Evolutionary conservation across 2,329 filamentous ascomycete species (phyloP).

Genomic region (Cordyceps pruinosa): DNA sequence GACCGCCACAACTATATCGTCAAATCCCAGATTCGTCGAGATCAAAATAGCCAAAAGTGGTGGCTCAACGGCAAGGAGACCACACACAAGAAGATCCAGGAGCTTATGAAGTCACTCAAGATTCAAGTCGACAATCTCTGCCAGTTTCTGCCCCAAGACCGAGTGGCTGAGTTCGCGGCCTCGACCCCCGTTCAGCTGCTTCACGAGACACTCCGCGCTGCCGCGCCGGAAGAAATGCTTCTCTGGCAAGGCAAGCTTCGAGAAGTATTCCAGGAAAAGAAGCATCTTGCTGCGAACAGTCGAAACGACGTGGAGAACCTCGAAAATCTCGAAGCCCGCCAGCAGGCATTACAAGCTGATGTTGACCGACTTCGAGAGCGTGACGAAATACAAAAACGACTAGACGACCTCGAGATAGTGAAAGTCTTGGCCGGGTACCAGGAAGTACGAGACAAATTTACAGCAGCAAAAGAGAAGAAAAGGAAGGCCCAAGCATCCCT

Average conservation of each 20-base stretch:
- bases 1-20: conserved; percentile 65
- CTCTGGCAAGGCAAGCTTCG: conserved; percentile 72
- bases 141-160: conserved; percentile 93
- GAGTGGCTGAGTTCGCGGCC: conserved; percentile 87
- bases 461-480: conserved; percentile 47
- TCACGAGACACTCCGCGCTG: conserved; percentile 79
- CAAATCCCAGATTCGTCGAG: conserved; percentile 67
- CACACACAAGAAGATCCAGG: conserved; percentile 57
- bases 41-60: conserved; percentile 77
- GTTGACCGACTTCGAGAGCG: conserved; percentile 78
- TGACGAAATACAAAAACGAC: conserved; percentile 56
- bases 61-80: conserved; percentile 62
- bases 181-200: conserved; percentile 76
- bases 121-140: conserved; percentile 98
- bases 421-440: conserved; percentile 61
- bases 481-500: conserved; percentile 51
- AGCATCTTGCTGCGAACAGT: conserved; percentile 51
- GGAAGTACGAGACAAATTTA: conserved; percentile 41
- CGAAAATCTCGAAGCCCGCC: conserved; percentile 61
- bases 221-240: conserved; percentile 74
- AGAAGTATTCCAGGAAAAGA: conserved; percentile 59
- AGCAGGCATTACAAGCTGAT: conserved; percentile 68
- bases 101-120: conserved; percentile 62
- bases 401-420: conserved; percentile 58
- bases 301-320: conserved; percentile 57